Evolutionary conservation across 176 grass and related monocot genomes (phyloP).

Genomic region (Lolium multiflorum): DNA sequence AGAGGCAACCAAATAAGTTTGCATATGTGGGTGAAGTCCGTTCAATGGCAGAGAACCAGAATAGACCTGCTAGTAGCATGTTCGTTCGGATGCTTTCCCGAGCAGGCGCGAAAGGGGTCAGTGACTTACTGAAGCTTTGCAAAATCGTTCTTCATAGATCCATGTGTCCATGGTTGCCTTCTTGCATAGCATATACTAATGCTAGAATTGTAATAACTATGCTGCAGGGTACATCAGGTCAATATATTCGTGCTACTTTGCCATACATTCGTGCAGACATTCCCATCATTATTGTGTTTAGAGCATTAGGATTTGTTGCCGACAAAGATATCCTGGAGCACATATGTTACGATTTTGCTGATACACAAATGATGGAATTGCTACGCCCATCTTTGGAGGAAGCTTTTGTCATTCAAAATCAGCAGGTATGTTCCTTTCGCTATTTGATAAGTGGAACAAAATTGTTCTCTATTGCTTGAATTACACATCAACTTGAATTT

Average conservation of each 20-base stretch:
- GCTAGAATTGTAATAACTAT: slow-evolving; percentile 9
- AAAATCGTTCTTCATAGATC: slow-evolving; percentile 20
- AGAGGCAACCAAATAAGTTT: slow-evolving; percentile 97
- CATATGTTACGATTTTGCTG: slow-evolving; percentile 97
- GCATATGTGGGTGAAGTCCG: slow-evolving; percentile 94
- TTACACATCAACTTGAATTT: slow-evolving; percentile 1
- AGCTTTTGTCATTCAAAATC: slow-evolving; percentile 99
- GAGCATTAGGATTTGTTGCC: slow-evolving; percentile 98
- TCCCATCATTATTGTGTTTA: slow-evolving; percentile 96
- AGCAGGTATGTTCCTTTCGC: slow-evolving; percentile 67
- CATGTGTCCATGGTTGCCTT: slow-evolving; percentile 22
- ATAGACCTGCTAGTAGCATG: slow-evolving; percentile 96
- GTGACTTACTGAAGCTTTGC: slow-evolving; percentile 39
- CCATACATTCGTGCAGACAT: slow-evolving; percentile 97
- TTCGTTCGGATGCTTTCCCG: slow-evolving; percentile 97
- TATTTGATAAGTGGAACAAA: slow-evolving; percentile 28
- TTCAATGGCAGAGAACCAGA: slow-evolving; percentile 96
- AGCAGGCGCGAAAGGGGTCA: slow-evolving; percentile 90
- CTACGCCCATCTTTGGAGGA: slow-evolving; percentile 91
- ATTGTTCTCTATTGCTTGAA: not conserved
- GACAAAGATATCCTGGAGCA: slow-evolving; percentile 99
- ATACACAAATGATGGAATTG: slow-evolving; percentile 99
- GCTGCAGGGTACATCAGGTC: slow-evolving; percentile 89
- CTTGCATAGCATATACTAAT: slow-evolving; percentile 4
- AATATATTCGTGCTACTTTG: slow-evolving; percentile 97